These are phyloP conservation scores for Cystoisospora suis DNA, from an alignment of 169 alveolate species.

Conservation along the genomic window DNA sequence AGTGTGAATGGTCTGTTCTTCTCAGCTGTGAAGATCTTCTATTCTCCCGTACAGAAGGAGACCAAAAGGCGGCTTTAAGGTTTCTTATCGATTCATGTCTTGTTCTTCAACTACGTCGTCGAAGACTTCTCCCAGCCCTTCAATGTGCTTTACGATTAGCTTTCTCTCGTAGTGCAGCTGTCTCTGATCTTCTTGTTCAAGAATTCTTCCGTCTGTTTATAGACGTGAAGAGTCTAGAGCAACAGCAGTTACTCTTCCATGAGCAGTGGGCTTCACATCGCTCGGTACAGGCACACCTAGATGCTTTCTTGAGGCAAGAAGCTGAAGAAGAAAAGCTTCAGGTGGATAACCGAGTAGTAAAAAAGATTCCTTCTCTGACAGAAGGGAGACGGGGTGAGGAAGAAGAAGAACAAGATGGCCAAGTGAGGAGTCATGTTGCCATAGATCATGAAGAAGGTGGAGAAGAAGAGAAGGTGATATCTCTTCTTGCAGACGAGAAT, in stretches of 20 bases:
- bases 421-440: no score
- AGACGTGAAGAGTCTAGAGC: constrained; percentile 20
- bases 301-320: neutral
- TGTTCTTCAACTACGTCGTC: constrained; percentile 29
- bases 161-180: constrained; percentile 5
- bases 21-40: constrained; percentile 34
- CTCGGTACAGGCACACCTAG: neutral
- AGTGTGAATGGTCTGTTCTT: no score
- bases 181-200: neutral
- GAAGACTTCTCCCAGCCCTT: constrained; percentile 30
- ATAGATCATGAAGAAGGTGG: no score
- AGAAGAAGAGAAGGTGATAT: no score
- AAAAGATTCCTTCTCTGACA: no score
- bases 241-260: constrained; percentile 19
- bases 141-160: constrained; percentile 27
- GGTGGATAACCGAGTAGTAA: no score
- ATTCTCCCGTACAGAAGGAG: neutral
- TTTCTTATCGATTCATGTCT: constrained; percentile 13
- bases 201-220: constrained; percentile 28
- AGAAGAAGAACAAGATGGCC: no score
- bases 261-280: constrained; percentile 7
- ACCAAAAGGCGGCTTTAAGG: constrained; percentile 43
- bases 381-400: no score
- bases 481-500: no score
- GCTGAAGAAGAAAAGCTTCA: no score